A percentile compares a stretch with the other conserved stretches of the same genome.
Conservation (phyloP, 768 basidiomycete genomes). For the Melanogaster broomeanus region DNA sequence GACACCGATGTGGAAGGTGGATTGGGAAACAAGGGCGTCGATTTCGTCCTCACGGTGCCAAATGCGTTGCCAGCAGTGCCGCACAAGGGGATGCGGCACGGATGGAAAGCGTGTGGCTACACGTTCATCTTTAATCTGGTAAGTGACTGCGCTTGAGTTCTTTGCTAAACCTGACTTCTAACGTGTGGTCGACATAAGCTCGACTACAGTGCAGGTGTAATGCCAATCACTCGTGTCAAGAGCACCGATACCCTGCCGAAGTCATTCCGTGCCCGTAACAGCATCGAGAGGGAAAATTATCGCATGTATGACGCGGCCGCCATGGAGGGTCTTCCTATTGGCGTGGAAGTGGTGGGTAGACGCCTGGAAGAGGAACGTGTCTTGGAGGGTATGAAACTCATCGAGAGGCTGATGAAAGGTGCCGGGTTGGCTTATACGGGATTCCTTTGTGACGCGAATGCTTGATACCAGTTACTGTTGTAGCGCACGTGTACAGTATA, state of each 20-base stretch:
- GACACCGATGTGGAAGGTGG: conserved; percentile 20
- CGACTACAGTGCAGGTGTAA: conserved; percentile 46
- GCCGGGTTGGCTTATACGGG: conserved; percentile 25
- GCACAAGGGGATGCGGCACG: conserved; percentile 52
- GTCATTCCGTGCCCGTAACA: conserved; percentile 32
- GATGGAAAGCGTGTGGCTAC: conserved; percentile 60
- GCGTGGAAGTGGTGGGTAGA: conserved; percentile 44
- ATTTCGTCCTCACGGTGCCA: conserved; percentile 64
- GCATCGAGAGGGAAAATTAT: conserved; percentile 41
- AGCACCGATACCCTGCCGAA: conserved; percentile 32
- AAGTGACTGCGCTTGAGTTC: conserved; percentile 13
- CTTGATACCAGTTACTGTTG: too few relatives aligned
- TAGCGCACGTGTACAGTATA: too few relatives aligned
- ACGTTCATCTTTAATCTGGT: conserved; percentile 72
- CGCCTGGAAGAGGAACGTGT: conserved; percentile 51
- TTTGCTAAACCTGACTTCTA: not conserved
- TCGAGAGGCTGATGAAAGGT: conserved; percentile 30
- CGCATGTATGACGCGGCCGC: conserved; percentile 41
- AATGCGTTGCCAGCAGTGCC: conserved; percentile 62
- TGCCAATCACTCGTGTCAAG: conserved; percentile 46
- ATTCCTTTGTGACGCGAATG: conserved; percentile 16
- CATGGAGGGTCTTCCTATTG: conserved; percentile 48
- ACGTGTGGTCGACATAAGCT: conserved; percentile 26
- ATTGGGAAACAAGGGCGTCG: conserved; percentile 45
- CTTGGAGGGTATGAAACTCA: conserved; percentile 45